Percentiles rank a stretch among this genome's conserved stretches.
These are phyloP conservation scores for Hemileccinum rubropunctum DNA, from an alignment of 768 basidiomycete genomes.

Conservation along the genomic window DNA sequence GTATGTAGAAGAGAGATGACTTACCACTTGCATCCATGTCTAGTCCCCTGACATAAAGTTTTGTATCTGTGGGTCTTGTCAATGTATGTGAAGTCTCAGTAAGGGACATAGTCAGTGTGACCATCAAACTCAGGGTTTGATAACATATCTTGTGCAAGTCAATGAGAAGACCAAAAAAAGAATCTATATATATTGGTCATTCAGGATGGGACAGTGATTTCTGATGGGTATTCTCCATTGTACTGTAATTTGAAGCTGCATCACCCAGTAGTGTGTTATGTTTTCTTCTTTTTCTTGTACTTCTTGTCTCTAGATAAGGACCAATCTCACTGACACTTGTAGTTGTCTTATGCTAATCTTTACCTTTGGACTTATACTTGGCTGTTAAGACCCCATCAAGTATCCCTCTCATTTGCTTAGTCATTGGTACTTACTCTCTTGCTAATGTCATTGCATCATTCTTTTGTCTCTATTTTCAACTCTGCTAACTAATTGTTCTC, in stretches of 20 bases:
- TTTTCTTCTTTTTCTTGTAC: no score
- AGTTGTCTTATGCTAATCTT: no score
- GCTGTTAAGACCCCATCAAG: no score
- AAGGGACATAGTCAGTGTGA: slow-evolving; percentile 20
- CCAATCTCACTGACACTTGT: no score
- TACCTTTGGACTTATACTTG: no score
- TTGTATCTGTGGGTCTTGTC: background rate
- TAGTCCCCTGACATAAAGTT: slow-evolving; percentile 5
- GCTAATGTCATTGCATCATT: no score
- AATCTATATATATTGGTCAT: slow-evolving; percentile 27
- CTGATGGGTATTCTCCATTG: slow-evolving; percentile 5
- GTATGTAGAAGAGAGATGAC: background rate
- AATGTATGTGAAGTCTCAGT: slow-evolving; percentile 2
- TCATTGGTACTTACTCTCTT: no score
- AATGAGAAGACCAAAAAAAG: slow-evolving; percentile 21
- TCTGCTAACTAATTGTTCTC: no score
- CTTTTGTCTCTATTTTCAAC: no score
- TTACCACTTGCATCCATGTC: slow-evolving; percentile 5
- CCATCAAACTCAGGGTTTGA: slow-evolving; percentile 22
- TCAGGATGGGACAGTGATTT: slow-evolving; percentile 15
- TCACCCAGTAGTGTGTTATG: no score
- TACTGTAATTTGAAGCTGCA: slow-evolving; percentile 31
- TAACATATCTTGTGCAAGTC: slow-evolving; percentile 16
- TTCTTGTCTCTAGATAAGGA: no score
- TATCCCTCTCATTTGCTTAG: no score